Evolutionary conservation across 768 basidiomycete genomes (phyloP).

Genomic region (Hypsizygus marmoreus): DNA sequence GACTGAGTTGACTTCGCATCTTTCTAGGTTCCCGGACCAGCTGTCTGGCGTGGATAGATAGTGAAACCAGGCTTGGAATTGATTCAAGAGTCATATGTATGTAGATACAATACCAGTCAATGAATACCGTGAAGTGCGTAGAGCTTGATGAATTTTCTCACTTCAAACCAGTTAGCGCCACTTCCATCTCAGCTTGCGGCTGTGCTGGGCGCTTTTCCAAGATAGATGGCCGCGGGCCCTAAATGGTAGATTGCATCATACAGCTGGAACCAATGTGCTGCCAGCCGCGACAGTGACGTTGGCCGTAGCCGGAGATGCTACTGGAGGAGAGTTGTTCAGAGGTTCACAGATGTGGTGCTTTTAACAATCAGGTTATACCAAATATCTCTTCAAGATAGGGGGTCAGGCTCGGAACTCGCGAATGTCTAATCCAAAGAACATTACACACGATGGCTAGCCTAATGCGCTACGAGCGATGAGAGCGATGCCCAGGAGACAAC

Average conservation of each 20-base stretch:
- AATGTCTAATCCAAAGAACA: too few relatives aligned
- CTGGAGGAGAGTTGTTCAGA: slow-evolving; percentile 18
- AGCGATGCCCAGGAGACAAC: too few relatives aligned
- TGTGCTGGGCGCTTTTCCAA: slow-evolving; percentile 38
- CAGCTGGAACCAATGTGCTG: slow-evolving; percentile 26
- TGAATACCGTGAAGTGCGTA: too few relatives aligned
- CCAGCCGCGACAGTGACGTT: slow-evolving; percentile 29
- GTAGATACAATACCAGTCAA: too few relatives aligned
- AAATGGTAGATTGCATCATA: slow-evolving; percentile 30
- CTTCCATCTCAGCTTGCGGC: slow-evolving; percentile 37
- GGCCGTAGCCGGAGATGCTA: slow-evolving; percentile 22
- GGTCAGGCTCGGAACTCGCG: too few relatives aligned
- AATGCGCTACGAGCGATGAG: too few relatives aligned
- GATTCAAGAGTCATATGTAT: too few relatives aligned
- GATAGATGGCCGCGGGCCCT: slow-evolving; percentile 30
- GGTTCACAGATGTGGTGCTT: slow-evolving; percentile 13
- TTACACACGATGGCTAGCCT: too few relatives aligned
- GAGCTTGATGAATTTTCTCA: slow-evolving; percentile 21
- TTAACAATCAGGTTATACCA: slow-evolving; percentile 15
- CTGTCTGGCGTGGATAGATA: slow-evolving; percentile 14
- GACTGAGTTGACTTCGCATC: too few relatives aligned
- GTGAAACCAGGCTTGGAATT: background rate
- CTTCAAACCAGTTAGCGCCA: slow-evolving; percentile 44
- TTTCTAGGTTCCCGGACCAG: slow-evolving; percentile 21
- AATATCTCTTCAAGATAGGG: too few relatives aligned